Evolutionary conservation across 2,329 filamentous ascomycete genomes (phyloP).

Genomic region (Pseudogymnoascus sp.): DNA sequence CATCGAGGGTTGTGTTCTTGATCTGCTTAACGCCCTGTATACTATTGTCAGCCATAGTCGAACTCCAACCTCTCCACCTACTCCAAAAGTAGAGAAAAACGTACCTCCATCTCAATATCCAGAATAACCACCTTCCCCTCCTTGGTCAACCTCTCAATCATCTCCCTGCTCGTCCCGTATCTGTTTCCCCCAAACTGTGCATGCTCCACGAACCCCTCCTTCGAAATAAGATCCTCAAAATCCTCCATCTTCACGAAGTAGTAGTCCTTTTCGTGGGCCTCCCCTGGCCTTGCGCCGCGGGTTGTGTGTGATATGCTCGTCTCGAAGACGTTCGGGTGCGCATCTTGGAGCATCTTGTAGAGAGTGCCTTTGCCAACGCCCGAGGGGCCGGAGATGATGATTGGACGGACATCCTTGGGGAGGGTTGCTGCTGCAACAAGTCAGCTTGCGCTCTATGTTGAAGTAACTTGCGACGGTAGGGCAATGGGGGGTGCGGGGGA

Average conservation of each 20-base stretch:
- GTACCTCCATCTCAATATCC: constrained; percentile 93
- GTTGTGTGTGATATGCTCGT: constrained; percentile 72
- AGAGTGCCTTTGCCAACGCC: constrained; percentile 80
- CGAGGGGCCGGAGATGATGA: constrained; percentile 74
- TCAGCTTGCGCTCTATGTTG: neutral
- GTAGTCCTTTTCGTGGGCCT: constrained; percentile 74
- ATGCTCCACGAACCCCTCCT: constrained; percentile 73
- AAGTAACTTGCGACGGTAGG: neutral
- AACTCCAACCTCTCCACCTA: neutral
- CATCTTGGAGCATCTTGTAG: constrained; percentile 61
- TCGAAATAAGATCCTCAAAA: constrained; percentile 62
- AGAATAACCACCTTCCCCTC: constrained; percentile 72
- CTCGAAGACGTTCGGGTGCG: constrained; percentile 50
- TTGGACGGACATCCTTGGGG: constrained; percentile 42
- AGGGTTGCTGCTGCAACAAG: neutral
- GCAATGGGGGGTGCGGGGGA: constrained; percentile 15
- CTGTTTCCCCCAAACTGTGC: constrained; percentile 79
- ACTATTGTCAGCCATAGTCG: neutral
- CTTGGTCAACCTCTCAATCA: constrained; percentile 67
- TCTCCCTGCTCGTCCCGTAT: constrained; percentile 78
- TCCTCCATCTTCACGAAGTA: constrained; percentile 63
- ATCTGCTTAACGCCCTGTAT: constrained; percentile 82
- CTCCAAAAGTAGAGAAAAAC: constrained; percentile 19
- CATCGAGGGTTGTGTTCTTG: constrained; percentile 65
- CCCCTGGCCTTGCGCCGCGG: constrained; percentile 65